Evolutionary conservation across 176 grass and related monocot genomes (phyloP), one percentile per base, ranked within the genome.

Genomic region (Panicum miliaceum): DNA sequence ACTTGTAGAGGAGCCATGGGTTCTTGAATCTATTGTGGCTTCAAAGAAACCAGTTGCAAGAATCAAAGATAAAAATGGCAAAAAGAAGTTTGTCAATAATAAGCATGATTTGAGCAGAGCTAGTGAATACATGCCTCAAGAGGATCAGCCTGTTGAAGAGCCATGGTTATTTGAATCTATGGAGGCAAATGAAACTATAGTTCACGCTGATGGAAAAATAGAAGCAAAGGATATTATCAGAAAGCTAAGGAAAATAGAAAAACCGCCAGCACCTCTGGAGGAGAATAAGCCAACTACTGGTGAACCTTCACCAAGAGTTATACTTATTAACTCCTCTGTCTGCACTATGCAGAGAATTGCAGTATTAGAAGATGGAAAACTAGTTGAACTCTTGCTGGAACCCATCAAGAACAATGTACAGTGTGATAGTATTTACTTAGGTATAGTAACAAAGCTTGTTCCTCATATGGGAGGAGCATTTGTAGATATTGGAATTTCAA

Each of bases 401-500:
- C 91, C 93, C 45, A 89, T 97, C 41, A 98, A 95, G 85, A 92
- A 98, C 82, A 92, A 92, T 81, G 93, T 98, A 75, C 96, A 98
- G 37, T 90, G 89, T 86, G 93, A 98, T 84, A 93, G 56, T 88
- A 98, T 98, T 83, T 98, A 98, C 79, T 90, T 98, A 82, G 92
- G 96, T 76, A 90, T 92, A 64, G 84, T 98, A 74, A 91, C 89
- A 67, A 90, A 95, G 84, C 84, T 98, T 58, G 90, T 91, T 76
- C 96, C 96, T 79, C 96, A 93, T 86, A 88, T 95, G 89, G 81
- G 89, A 74, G 93, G 96, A 37, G 93, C 96, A 82, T 98, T 98
- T 93, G 93, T 98, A 61, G 96, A 95, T 86, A 98, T 98, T 90
- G 96, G 96, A 64, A 88, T 91, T 73, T 84, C 58, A 35, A 88